Conservation (phyloP, 352 stramenopile species). For the Globisporangium paroecandrum region DNA sequence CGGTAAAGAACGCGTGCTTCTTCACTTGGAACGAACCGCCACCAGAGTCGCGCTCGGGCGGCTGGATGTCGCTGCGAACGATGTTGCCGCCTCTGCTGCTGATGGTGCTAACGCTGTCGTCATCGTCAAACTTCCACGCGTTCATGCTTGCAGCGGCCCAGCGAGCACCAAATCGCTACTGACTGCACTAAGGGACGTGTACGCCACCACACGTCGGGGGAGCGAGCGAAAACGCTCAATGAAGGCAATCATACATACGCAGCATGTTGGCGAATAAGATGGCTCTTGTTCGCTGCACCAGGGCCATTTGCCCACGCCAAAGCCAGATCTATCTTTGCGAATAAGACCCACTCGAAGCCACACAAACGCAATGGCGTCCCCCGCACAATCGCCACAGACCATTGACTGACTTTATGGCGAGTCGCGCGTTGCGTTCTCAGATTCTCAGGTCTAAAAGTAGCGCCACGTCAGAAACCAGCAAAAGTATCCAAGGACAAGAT, state of each 20-base stretch:
- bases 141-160: conserved; percentile 5
- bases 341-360: not conserved
- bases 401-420: not conserved
- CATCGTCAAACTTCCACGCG: conserved; percentile 10
- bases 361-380: not conserved
- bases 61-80: conserved; percentile 8
- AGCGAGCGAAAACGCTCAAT: not conserved
- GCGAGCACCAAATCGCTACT: not conserved
- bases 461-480: not conserved
- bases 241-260: not conserved
- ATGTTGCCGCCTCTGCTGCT: not conserved
- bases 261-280: conserved; percentile 3
- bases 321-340: not conserved
- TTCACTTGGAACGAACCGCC: conserved; percentile 13
- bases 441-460: conserved; percentile 2
- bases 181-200: not conserved
- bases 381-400: not conserved
- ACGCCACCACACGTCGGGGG: not conserved
- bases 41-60: not conserved
- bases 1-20: conserved; percentile 32
- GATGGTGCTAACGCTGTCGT: not conserved
- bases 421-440: conserved; percentile 1
- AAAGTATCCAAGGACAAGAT: not conserved
- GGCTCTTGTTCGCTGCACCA: not conserved
- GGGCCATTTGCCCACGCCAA: not conserved